Percentiles rank a stretch among this genome's conserved stretches.
phyloP scores from a whole-genome alignment of 805 yeast species.

The Saturnispora serradocipensis region DNA sequence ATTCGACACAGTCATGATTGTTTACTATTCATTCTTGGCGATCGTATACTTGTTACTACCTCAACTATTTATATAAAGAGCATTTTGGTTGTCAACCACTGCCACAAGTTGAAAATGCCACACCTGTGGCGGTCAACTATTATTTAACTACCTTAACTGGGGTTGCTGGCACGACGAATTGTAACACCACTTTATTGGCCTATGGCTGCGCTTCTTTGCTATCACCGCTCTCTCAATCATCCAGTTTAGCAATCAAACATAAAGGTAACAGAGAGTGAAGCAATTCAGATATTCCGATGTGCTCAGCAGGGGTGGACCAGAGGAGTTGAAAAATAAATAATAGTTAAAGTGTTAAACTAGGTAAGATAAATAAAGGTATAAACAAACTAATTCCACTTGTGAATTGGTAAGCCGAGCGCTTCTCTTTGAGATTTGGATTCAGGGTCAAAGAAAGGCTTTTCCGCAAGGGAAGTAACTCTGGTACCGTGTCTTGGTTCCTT shows the following conservation, averaged over 20 bases:
- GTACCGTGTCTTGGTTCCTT: slow-evolving; percentile 41
- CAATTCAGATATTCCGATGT: too few species aligned
- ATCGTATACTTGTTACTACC: too few species aligned
- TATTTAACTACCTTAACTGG: neutral
- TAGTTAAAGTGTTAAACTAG: neutral
- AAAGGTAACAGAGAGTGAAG: too few species aligned
- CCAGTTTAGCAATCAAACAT: too few species aligned
- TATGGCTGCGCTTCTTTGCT: too few species aligned
- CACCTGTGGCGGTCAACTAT: neutral
- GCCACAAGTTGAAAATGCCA: slow-evolving; percentile 3
- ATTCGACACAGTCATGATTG: slow-evolving; percentile 6
- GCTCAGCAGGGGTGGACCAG: neutral
- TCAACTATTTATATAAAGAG: neutral
- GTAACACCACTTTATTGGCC: neutral
- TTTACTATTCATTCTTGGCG: neutral
- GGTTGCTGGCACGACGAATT: too few species aligned
- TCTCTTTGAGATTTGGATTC: slow-evolving; percentile 18
- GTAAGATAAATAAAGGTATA: neutral
- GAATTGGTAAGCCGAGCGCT: slow-evolving; percentile 8
- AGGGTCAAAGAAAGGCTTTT: slow-evolving; percentile 42
- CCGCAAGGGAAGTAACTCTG: slow-evolving; percentile 46
- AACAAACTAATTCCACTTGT: neutral
- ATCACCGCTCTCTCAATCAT: too few species aligned
- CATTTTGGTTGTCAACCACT: neutral
- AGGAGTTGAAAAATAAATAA: neutral